Base-by-base conservation (phyloP, 495 filamentous ascomycete genomes). In the Friedmanniomyces endolithicus region DNA sequence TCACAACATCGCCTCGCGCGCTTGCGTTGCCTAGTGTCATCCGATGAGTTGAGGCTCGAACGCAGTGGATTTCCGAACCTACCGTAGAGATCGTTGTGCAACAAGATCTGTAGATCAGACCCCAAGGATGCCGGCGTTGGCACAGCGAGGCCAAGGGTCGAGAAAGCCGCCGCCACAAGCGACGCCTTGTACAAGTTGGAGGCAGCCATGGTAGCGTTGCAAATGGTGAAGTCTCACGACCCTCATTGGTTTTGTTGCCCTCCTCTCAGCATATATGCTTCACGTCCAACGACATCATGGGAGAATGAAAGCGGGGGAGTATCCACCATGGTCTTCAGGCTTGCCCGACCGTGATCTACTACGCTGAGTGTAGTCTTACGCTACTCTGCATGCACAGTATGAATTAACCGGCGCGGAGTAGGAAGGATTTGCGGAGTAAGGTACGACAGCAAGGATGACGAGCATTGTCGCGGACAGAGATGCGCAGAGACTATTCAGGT, bases 111-210 rank as follows among this genome's bases (percentile, higher is more conserved):
- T 3, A 31, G n/a, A 50, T 20, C 24, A 50, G 47, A 34, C 11
- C 29, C 29, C 9, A 50, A 12, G 2, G 47, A 50, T 9, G 23
- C 16, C 17, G 47, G 25, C 8, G 17, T 50, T 11, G 47, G 29
- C 19, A 34, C 29, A 33, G 47, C 29, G 47, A 12, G 24, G 47
- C 8, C 47, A 34, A 50, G 83, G 79, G 53, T 67, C 62, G 50
- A 83, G 76, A 63, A 68, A 71, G 60, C 74, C 70, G 61, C 37
- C 3, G 37, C 37, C 6, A 19, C 37, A 14, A 41, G 4, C 12
- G 6, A 41, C 17, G 37, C 37, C 17, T 14, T 41, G 37, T 41
- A 3, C 6, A 41, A 14, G 37, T 41, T 41, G 37, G 37, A 19
- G 17, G 12, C 16, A 41, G 37, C 12, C 37, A 41, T 41, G 37